These are phyloP conservation scores for Cladosporium sp. DNA, from an alignment of 2,329 filamentous ascomycete species.

Conservation along the genomic window DNA sequence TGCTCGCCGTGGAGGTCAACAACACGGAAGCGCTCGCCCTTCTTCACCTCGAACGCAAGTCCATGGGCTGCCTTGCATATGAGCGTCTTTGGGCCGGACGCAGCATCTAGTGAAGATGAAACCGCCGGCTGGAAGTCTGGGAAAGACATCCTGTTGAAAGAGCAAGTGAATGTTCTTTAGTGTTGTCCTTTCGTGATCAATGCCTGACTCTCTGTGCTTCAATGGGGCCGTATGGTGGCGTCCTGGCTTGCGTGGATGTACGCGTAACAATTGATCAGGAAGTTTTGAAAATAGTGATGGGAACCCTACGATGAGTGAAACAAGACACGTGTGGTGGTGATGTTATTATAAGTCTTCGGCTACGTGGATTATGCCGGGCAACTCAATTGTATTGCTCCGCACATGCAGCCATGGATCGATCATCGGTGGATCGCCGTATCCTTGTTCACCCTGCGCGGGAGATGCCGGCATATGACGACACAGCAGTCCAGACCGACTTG, in stretches of 20 bases:
- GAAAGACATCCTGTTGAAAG: conserved; percentile 21
- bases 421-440: background rate
- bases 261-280: background rate
- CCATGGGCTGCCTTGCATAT: conserved; percentile 36
- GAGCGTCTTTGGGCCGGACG: conserved; percentile 26
- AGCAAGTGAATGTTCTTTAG: background rate
- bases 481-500: conserved; percentile 2
- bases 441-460: background rate
- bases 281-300: background rate
- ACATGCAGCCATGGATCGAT: background rate
- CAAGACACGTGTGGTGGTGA: conserved; percentile 1
- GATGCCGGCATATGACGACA: background rate
- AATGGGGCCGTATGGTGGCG: background rate
- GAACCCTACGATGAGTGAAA: background rate
- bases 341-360: background rate
- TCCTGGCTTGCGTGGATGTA: background rate
- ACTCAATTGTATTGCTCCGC: background rate
- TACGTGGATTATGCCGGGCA: background rate
- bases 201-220: background rate
- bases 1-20: conserved; percentile 45
- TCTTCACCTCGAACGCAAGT: conserved; percentile 40
- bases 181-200: background rate
- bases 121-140: conserved; percentile 6
- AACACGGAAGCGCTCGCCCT: conserved; percentile 42
- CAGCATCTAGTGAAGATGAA: background rate